Evolutionary conservation across 1,284 basidiomycete species (phyloP).

Genomic region (Cryptococcus sp.): DNA sequence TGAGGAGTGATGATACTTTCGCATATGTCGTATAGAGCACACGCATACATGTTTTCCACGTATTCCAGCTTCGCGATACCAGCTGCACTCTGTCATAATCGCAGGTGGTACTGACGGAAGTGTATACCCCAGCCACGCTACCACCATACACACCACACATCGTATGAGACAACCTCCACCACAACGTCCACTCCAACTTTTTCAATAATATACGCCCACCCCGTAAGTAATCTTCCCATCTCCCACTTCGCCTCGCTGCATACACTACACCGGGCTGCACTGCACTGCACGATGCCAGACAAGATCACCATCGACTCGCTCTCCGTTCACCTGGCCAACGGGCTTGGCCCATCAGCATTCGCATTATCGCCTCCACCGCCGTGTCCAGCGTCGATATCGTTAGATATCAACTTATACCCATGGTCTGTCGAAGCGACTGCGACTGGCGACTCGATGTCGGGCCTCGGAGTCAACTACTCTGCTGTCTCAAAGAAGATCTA

Average conservation of each 20-base stretch:
- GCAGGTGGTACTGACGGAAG: no score
- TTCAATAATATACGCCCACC: no score
- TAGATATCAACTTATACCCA: constrained; percentile 36
- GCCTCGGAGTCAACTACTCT: constrained; percentile 53
- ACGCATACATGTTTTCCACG: background rate
- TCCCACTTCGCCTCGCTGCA: background rate
- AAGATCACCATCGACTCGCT: constrained; percentile 43
- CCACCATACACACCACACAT: no score
- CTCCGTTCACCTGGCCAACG: constrained; percentile 42
- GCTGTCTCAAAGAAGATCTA: constrained; percentile 46
- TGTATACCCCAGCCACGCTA: no score
- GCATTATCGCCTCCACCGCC: constrained; percentile 40
- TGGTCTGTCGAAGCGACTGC: constrained; percentile 38
- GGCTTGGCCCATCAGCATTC: constrained; percentile 51
- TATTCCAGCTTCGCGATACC: no score
- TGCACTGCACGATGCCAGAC: constrained; percentile 25
- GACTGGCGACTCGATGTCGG: constrained; percentile 41
- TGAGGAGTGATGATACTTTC: constrained; percentile 2
- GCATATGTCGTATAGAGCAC: background rate
- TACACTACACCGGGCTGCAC: no score
- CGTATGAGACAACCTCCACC: no score
- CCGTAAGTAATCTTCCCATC: no score
- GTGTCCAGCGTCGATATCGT: constrained; percentile 41
- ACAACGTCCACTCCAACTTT: no score
- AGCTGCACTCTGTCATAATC: no score